Conservation (phyloP, 129 eudicot genomes). For the Centrapalus pauciflorus region DNA sequence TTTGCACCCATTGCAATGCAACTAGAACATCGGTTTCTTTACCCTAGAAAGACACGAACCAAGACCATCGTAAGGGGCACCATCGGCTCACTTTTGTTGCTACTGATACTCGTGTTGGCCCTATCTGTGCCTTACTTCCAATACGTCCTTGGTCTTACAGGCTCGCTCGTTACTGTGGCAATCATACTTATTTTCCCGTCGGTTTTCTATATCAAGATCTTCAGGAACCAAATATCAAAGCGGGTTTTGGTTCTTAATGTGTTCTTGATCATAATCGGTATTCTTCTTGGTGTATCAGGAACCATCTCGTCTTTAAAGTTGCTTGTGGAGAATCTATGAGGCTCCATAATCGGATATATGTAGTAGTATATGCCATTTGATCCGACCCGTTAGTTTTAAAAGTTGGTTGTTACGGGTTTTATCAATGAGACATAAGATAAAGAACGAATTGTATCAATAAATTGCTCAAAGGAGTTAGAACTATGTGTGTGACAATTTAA, state of each 20-base stretch:
- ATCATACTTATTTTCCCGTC: constrained; percentile 66
- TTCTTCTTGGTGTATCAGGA: constrained; percentile 51
- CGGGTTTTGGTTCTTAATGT: constrained; percentile 37
- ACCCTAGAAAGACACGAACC: constrained; percentile 43
- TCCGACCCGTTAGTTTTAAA: not conserved
- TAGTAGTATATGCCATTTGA: not conserved
- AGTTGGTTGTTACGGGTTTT: not conserved
- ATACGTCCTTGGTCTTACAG: constrained; percentile 79
- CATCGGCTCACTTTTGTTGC: constrained; percentile 59
- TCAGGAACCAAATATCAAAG: constrained; percentile 42
- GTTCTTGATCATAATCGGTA: constrained; percentile 37
- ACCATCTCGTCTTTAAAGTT: constrained; percentile 65
- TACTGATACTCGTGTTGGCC: constrained; percentile 54
- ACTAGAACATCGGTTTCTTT: constrained; percentile 60
- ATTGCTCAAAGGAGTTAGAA: not conserved
- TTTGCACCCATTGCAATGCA: constrained; percentile 82
- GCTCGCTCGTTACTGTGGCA: constrained; percentile 66
- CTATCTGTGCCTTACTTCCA: constrained; percentile 80
- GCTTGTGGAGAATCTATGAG: constrained; percentile 38
- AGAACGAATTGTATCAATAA: not conserved
- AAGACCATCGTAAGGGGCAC: constrained; percentile 62
- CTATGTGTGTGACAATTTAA: not conserved
- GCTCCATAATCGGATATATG: constrained; percentile 15
- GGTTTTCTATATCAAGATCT: constrained; percentile 71
- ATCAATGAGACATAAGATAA: not conserved